Evolutionary conservation across 768 basidiomycete genomes (phyloP), one percentile per base, ranked within the genome.

Genomic region (Lentinula sp.): DNA sequence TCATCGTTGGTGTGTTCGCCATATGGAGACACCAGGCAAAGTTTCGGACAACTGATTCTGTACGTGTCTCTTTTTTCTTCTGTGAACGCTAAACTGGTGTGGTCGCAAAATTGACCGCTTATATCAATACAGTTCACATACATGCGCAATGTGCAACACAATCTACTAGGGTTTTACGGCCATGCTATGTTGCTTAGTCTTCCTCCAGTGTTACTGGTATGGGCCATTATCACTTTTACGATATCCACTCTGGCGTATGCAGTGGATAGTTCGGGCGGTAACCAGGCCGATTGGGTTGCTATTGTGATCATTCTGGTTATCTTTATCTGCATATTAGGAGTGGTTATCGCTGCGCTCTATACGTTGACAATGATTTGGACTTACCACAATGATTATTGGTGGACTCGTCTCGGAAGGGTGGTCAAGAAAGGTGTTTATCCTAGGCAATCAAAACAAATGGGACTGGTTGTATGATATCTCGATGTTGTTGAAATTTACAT

Each of bases 1-100:
- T 83, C 59, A 80, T 82, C 13, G 74, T 79, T 11, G 83, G 81
- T 4, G 81, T 83, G 1, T 84, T 84, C 64, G 81, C 78, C 45
- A 80, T 83, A 18, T 84, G 83, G 83, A 71, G 75, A 59, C 82
- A 84, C 64, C 82, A 83, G 64, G 72, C 76, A 10, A 80, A 81
- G 60, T 74, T 75, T 8, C 70, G 74, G 28, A 75, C 75, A 9
- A 70, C 71, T 5, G 75, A 80, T 57, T 82, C 80, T 34, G 80
- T 80, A 58, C 31, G 76, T 64, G 28, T 28, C 43, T 9, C 11
- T 23, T 32, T 16, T 42, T 35, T 18, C 15, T 55, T 34, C 50
- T 13, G 15, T 21, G 23, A 42, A 21, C 59, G 32, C 18, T 45
- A n/a, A 60, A 31, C 48, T 66, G 16, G 54, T 39, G 31, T 28